A percentile compares a stretch with the other conserved stretches of the same genome.
phyloP scores from a whole-genome alignment of 257 asterid genomes.

The Solanum phureja region DNA sequence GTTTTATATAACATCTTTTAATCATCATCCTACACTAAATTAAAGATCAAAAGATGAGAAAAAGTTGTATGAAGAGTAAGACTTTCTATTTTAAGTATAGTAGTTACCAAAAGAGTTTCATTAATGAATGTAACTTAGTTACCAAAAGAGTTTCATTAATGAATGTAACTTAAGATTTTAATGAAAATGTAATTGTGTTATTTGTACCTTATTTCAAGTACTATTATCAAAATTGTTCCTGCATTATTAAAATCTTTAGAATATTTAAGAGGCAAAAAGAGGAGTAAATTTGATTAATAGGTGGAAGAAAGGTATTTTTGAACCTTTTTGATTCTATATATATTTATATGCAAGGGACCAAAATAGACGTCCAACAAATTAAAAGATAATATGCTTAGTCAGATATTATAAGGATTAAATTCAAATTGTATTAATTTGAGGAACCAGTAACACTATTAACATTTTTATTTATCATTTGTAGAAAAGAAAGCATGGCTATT shows the following conservation, averaged over 20 bases:
- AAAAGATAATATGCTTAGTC: neutral
- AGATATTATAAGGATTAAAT: neutral
- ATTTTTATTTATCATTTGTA: neutral
- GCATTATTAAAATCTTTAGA: neutral
- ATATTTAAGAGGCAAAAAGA: neutral
- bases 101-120: neutral
- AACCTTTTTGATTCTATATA: no score
- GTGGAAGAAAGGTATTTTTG: neutral
- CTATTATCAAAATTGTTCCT: neutral
- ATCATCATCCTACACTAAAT: neutral
- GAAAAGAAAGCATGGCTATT: neutral
- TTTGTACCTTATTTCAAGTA: neutral
- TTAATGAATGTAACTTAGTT: neutral
- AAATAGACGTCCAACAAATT: neutral
- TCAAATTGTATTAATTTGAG: neutral
- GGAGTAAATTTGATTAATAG: neutral
- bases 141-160: neutral
- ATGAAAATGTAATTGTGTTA: neutral
- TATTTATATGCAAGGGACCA: accelerated
- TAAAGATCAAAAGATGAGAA: neutral
- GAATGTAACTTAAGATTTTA: neutral
- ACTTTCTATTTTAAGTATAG: neutral
- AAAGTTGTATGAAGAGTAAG: neutral
- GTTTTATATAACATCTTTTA: neutral
- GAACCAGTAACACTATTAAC: neutral